Conservation (phyloP, 495 filamentous ascomycete species). For the Penicillium cosmopolitanum region DNA sequence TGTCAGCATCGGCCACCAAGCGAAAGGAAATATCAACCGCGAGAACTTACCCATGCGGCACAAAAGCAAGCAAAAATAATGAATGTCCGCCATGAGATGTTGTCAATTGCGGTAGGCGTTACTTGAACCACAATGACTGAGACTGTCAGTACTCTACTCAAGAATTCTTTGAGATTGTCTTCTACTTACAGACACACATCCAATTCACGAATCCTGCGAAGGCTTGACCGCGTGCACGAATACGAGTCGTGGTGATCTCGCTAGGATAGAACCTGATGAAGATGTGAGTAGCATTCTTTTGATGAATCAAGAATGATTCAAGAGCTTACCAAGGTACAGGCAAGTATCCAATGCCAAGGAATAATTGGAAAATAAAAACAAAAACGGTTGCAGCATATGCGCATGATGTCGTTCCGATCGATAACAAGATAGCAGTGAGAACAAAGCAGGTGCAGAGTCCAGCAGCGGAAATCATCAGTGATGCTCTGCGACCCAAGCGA, state of each 20-base stretch:
- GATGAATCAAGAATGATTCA: conserved; percentile 39
- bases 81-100: conserved; percentile 64
- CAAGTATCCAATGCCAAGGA: conserved; percentile 47
- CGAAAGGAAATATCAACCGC: neutral
- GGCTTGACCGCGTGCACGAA: conserved; percentile 40
- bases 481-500: conserved; percentile 50
- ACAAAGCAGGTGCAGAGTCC: conserved; percentile 50
- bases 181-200: conserved; percentile 45
- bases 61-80: conserved; percentile 61
- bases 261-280: conserved; percentile 67
- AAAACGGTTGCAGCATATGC: conserved; percentile 47
- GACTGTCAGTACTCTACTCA: neutral
- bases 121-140: conserved; percentile 58
- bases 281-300: conserved; percentile 42
- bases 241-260: conserved; percentile 57
- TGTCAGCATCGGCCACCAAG: conserved; percentile 35
- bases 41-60: conserved; percentile 27
- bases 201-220: conserved; percentile 51
- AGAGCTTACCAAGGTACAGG: conserved; percentile 56
- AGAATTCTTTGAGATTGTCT: neutral
- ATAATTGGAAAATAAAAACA: conserved; percentile 54
- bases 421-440: conserved; percentile 37
- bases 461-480: conserved; percentile 51
- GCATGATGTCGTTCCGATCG: conserved; percentile 24
- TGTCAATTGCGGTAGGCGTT: conserved; percentile 63